A percentile compares a stretch with the other conserved stretches of the same genome.
Evolutionary conservation across 768 basidiomycete genomes (phyloP).

Genomic region (Mycena venus): DNA sequence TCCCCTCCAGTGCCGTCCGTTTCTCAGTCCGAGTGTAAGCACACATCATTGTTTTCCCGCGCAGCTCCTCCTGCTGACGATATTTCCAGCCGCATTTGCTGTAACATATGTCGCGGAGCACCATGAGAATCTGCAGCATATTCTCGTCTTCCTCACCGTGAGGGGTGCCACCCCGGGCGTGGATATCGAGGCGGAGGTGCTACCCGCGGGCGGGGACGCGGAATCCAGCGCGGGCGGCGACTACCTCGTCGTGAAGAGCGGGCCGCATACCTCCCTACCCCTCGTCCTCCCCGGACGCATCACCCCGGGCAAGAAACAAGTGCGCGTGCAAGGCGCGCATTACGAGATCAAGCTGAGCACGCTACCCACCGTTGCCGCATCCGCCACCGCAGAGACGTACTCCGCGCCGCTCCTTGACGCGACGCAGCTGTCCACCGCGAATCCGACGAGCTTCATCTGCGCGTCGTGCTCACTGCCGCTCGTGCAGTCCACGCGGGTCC

Average conservation of each 20-base stretch:
- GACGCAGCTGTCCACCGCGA: conserved; percentile 65
- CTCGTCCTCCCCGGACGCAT: conserved; percentile 70
- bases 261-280: conserved; percentile 67
- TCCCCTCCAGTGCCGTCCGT: conserved; percentile 25
- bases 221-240: conserved; percentile 59
- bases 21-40: conserved; percentile 38
- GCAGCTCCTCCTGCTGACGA: conserved; percentile 6
- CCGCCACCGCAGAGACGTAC: conserved; percentile 34
- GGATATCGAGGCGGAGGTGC: conserved; percentile 77
- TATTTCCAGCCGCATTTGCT: conserved; percentile 52
- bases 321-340: conserved; percentile 68
- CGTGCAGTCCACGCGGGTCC: conserved; percentile 65
- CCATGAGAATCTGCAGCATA: conserved; percentile 86
- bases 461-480: conserved; percentile 85
- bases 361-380: conserved; percentile 37
- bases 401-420: conserved; percentile 75
- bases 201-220: conserved; percentile 58
- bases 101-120: conserved; percentile 76
- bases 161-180: conserved; percentile 61
- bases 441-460: conserved; percentile 80
- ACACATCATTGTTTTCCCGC: neutral
- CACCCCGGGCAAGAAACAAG: conserved; percentile 70
- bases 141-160: conserved; percentile 80
- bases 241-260: conserved; percentile 73
- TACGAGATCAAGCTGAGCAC: conserved; percentile 81